Percentiles rank a stretch among this genome's conserved stretches.
Evolutionary conservation across 2,329 filamentous ascomycete species (phyloP).

Genomic region (Sporothrix brasiliensis): DNA sequence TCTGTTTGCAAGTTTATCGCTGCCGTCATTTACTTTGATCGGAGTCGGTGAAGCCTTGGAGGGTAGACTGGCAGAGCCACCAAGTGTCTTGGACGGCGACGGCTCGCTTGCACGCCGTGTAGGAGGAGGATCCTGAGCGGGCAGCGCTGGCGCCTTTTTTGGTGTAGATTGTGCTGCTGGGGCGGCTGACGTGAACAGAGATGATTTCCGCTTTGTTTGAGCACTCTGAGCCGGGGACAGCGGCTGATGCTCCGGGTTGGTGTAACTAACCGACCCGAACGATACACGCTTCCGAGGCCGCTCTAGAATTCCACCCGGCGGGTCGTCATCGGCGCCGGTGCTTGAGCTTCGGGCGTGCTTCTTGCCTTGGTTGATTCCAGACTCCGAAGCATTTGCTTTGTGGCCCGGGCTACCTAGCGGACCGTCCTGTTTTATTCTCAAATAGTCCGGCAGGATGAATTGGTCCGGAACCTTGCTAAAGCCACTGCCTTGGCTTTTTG

Average conservation of each 20-base stretch:
- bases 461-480: not conserved
- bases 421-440: not conserved
- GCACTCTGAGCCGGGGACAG: not conserved
- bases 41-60: not conserved
- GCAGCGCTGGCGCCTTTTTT: not conserved
- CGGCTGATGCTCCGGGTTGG: conserved; percentile 3
- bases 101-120: not conserved
- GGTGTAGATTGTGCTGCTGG: not conserved
- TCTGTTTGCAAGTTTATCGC: not conserved
- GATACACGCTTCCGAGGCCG: conserved; percentile 19
- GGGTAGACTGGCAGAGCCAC: not conserved
- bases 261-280: not conserved
- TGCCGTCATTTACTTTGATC: not conserved
- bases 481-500: not conserved
- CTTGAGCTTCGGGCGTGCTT: not conserved
- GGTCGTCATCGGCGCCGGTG: not conserved
- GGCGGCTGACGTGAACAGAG: not conserved
- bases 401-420: not conserved
- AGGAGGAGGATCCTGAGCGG: not conserved
- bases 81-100: not conserved
- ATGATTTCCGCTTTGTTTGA: not conserved
- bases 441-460: not conserved
- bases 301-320: not conserved
- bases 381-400: not conserved
- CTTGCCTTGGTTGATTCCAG: not conserved